Base-by-base conservation (phyloP, 2,329 filamentous ascomycete species). In the Exophiala sideris region DNA sequence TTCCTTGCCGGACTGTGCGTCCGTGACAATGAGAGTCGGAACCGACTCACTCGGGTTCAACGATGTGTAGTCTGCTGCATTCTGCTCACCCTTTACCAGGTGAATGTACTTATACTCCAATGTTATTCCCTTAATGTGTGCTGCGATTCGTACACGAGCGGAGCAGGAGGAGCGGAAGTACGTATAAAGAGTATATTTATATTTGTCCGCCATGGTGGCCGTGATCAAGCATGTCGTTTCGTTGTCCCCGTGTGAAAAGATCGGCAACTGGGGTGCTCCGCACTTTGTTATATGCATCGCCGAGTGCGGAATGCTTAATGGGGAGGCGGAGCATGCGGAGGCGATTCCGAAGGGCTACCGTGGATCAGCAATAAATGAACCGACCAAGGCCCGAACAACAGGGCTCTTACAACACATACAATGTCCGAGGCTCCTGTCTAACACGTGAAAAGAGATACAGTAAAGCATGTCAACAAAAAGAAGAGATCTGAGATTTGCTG, bases 81-180 rank as follows among this genome's bases (percentile, higher is more conserved):
- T 64, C 42, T 85, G 82, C 42, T 84, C 79, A 57, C 71, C 68
- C 47, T 79, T 76, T 56, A 82, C 71, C 5, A 84, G 75, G 62
- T 84, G 79, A 64, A 84, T 69, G 48, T 73, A 71, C 32, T 74
- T 67, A 16, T 72, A 67, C 5, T 73, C 72, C 60, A 79, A 79
- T 2, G 71, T 60, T 48, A 85, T 74, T 18, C 65, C 65, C 61
- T 86, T 86, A 47, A 82, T 70, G 51, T 79, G 70, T 1, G 84
- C 71, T 9, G 81, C 80, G 55, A 85, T 85, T 42, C 81, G 81
- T 4, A 86, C 70, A 10, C 83, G 79, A 0, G 78, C 81, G 1
- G 81, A 80, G 70, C 82, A 86, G 12, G 81, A 84, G 45, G 83
- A 86, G 58, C 80, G 76, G 68, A 80, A 84, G 70, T 84, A 85